These are phyloP conservation scores for Kodamaea restingae DNA, from an alignment of 805 yeast genomes.

Conservation along the genomic window DNA sequence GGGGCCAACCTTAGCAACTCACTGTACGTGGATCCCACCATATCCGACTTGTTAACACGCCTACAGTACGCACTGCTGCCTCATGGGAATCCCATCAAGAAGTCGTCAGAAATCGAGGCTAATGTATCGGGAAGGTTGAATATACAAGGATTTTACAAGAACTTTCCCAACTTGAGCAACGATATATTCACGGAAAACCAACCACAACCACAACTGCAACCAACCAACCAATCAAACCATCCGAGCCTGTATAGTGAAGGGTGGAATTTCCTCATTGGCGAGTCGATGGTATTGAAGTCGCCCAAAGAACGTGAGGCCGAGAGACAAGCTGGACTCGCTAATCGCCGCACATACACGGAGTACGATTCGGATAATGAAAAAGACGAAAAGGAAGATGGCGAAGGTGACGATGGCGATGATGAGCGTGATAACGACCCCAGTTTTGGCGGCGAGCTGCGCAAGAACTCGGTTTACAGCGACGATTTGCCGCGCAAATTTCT, in stretches of 20 bases:
- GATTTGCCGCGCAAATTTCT: slow-evolving; percentile 39
- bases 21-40: slow-evolving; percentile 56
- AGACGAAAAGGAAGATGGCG: slow-evolving; percentile 8
- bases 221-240: slow-evolving; percentile 8
- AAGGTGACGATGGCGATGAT: slow-evolving; percentile 7
- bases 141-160: slow-evolving; percentile 39
- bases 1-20: slow-evolving; percentile 32
- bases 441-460: slow-evolving; percentile 3
- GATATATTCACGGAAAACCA: slow-evolving; percentile 28
- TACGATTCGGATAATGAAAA: slow-evolving; percentile 5
- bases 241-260: slow-evolving; percentile 22
- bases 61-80: slow-evolving; percentile 58
- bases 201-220: slow-evolving; percentile 10
- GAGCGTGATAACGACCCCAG: slow-evolving; percentile 6
- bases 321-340: slow-evolving; percentile 7
- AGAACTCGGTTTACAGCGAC: slow-evolving; percentile 8
- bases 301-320: slow-evolving; percentile 8
- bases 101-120: slow-evolving; percentile 28
- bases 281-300: slow-evolving; percentile 16
- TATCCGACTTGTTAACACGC: slow-evolving; percentile 52
- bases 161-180: slow-evolving; percentile 42
- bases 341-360: background rate
- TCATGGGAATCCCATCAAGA: slow-evolving; percentile 49
- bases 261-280: slow-evolving; percentile 33
- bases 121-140: slow-evolving; percentile 40